These are phyloP conservation scores for Saturnispora besseyi DNA, from an alignment of 805 yeast genomes.

Conservation along the genomic window DNA sequence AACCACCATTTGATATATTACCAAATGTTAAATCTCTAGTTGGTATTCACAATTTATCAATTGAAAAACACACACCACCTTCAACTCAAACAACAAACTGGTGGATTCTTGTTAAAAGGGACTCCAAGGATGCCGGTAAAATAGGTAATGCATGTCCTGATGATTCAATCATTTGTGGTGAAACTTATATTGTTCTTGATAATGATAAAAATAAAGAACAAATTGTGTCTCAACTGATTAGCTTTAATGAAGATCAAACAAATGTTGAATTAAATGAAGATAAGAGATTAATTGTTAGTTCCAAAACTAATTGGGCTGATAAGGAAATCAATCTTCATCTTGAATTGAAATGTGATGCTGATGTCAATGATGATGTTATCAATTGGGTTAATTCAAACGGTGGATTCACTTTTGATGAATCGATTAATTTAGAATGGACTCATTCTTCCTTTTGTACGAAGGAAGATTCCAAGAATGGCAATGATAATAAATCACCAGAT, in stretches of 20 bases:
- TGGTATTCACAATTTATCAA: slow-evolving; percentile 38
- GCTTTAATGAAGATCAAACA: slow-evolving; percentile 31
- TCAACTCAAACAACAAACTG: slow-evolving; percentile 52
- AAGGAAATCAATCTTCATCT: slow-evolving; percentile 38
- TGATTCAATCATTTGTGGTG: slow-evolving; percentile 73
- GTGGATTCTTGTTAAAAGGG: slow-evolving; percentile 49
- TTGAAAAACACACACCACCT: slow-evolving; percentile 65
- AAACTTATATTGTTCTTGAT: slow-evolving; percentile 47
- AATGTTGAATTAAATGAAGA: slow-evolving; percentile 21
- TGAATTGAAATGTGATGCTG: slow-evolving; percentile 34
- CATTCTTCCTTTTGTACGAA: slow-evolving; percentile 12
- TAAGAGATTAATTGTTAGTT: slow-evolving; percentile 40
- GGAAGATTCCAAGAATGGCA: slow-evolving; percentile 10
- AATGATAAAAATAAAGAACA: slow-evolving; percentile 41
- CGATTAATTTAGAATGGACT: slow-evolving; percentile 16
- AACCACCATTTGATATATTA: slow-evolving; percentile 29
- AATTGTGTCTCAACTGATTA: slow-evolving; percentile 24
- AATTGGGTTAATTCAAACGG: slow-evolving; percentile 4
- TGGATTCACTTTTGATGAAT: background rate
- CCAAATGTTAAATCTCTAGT: slow-evolving; percentile 37
- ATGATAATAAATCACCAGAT: slow-evolving; percentile 10
- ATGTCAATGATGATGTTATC: slow-evolving; percentile 16
- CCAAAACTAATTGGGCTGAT: slow-evolving; percentile 50
- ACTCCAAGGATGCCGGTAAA: slow-evolving; percentile 25
- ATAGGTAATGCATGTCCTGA: slow-evolving; percentile 47